Evolutionary conservation across 2,329 filamentous ascomycete species (phyloP).

Genomic region (Aspergillus hortae): DNA sequence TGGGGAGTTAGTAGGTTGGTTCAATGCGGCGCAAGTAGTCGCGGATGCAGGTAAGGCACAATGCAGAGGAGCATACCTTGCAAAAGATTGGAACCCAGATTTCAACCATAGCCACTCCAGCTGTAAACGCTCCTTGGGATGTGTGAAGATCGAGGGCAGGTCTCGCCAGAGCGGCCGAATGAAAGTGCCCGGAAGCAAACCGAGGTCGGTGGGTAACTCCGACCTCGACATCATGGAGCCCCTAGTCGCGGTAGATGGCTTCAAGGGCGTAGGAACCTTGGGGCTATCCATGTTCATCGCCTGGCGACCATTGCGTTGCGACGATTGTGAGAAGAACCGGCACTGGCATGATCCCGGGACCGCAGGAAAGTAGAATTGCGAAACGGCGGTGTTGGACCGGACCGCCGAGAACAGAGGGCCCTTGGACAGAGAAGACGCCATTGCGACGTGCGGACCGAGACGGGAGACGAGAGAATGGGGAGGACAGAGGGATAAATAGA

Average conservation of each 20-base stretch:
- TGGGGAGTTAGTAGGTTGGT: not conserved
- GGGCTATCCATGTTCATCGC: slow-evolving; percentile 18
- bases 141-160: slow-evolving; percentile 38
- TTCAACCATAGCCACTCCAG: slow-evolving; percentile 42
- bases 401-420: slow-evolving; percentile 18
- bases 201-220: slow-evolving; percentile 43
- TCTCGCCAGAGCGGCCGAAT: slow-evolving; percentile 37
- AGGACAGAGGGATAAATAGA: slow-evolving; percentile 7
- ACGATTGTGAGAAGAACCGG: slow-evolving; percentile 34
- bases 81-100: slow-evolving; percentile 27
- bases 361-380: slow-evolving; percentile 8
- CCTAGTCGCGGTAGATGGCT: slow-evolving; percentile 38
- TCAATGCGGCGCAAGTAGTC: not conserved
- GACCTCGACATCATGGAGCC: slow-evolving; percentile 28
- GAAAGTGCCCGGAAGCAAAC: slow-evolving; percentile 44
- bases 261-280: slow-evolving; percentile 26
- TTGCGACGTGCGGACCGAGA: slow-evolving; percentile 10
- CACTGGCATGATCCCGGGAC: slow-evolving; percentile 21
- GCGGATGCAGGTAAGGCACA: not conserved
- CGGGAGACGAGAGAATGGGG: not conserved
- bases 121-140: slow-evolving; percentile 31
- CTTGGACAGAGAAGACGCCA: slow-evolving; percentile 31
- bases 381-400: slow-evolving; percentile 14
- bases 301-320: slow-evolving; percentile 17
- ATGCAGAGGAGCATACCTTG: slow-evolving; percentile 20